These are phyloP conservation scores for Chrysoporthe cubensis DNA, from an alignment of 2,329 filamentous ascomycete species.

Conservation along the genomic window DNA sequence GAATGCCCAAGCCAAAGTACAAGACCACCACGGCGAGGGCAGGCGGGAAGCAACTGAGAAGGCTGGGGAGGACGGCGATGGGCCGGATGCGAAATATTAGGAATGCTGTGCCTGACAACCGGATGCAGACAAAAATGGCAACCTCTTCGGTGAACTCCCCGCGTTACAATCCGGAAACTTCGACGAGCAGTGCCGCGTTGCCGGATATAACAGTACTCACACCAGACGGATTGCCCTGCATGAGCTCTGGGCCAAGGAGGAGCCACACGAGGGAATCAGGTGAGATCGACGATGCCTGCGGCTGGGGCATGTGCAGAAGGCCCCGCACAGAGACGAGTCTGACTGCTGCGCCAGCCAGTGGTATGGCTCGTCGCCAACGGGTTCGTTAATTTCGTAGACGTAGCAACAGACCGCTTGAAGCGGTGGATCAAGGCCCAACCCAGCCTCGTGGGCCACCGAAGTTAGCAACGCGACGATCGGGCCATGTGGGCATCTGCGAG, in stretches of 20 bases:
- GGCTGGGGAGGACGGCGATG: conserved; percentile 2
- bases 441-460: conserved; percentile 19
- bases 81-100: conserved; percentile 14
- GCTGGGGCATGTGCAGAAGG: not conserved
- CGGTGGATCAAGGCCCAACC: not conserved
- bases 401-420: not conserved
- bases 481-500: conserved; percentile 18
- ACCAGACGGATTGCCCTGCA: conserved; percentile 3
- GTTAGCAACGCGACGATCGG: conserved; percentile 18
- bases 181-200: conserved; percentile 19
- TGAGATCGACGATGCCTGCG: conserved; percentile 17
- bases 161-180: conserved; percentile 17
- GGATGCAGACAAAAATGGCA: conserved; percentile 1
- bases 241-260: conserved; percentile 6
- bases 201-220: conserved; percentile 17
- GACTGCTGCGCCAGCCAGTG: not conserved
- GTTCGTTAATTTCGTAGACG: conserved; percentile 6
- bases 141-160: not conserved
- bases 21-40: not conserved
- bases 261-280: conserved; percentile 21
- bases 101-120: conserved; percentile 9
- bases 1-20: not conserved
- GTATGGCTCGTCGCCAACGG: conserved; percentile 4
- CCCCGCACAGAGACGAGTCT: conserved; percentile 2
- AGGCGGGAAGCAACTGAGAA: conserved; percentile 6